Evolutionary conservation across 2,329 filamentous ascomycete species (phyloP).

Genomic region (Nothophoma quercina): DNA sequence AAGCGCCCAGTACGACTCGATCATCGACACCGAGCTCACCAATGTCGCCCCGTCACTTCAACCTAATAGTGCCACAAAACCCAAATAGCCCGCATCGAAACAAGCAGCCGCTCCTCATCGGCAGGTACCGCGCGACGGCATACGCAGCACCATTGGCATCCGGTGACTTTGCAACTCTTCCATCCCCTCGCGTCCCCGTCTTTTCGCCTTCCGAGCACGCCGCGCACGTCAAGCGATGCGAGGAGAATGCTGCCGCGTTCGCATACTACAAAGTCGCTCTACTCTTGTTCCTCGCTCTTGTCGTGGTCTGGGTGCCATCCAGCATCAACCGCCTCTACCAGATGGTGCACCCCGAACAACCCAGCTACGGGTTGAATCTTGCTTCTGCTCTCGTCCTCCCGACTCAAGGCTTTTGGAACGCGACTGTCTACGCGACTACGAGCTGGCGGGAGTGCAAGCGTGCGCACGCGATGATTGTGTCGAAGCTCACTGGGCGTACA

Average conservation of each 20-base stretch:
- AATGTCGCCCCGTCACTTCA: neutral
- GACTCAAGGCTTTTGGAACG: constrained; percentile 86
- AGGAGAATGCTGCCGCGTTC: constrained; percentile 65
- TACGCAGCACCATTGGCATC: constrained; percentile 14
- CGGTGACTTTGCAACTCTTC: constrained; percentile 2
- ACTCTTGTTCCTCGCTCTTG: constrained; percentile 74
- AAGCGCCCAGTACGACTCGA: neutral
- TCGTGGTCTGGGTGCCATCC: constrained; percentile 73
- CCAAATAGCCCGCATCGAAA: neutral
- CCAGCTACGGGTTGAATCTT: constrained; percentile 68
- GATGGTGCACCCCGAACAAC: constrained; percentile 61
- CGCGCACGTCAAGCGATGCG: neutral
- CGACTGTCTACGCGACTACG: constrained; percentile 70
- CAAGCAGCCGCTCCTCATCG: neutral
- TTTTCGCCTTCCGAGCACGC: constrained; percentile 3
- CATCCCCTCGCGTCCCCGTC: neutral
- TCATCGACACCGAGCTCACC: neutral
- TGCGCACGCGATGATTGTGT: constrained; percentile 19
- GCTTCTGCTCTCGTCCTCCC: constrained; percentile 78
- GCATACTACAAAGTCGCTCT: constrained; percentile 74
- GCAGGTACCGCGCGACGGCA: constrained; percentile 19
- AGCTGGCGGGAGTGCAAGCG: constrained; percentile 39
- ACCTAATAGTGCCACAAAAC: neutral
- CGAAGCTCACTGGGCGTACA: constrained; percentile 16
- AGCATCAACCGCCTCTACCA: constrained; percentile 76